Base-by-base conservation (phyloP, 306 rosid genomes). In the Notholithocarpus densiflorus region DNA sequence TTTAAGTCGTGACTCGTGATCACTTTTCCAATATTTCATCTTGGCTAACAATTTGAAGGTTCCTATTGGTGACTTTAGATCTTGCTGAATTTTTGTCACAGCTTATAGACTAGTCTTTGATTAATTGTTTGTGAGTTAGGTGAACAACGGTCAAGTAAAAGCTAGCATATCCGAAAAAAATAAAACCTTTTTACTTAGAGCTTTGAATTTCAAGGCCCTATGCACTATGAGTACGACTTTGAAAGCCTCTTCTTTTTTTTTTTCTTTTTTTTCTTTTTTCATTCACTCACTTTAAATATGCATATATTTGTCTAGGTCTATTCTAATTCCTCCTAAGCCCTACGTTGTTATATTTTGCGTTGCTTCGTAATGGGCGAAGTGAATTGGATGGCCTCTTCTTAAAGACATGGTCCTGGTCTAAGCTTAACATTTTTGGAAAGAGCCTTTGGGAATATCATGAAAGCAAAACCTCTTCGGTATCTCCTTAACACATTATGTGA, bases 91-190 rank as follows among this genome's bases (percentile, higher is more conserved):
- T 32, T 48, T 17, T 17, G 48, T 52, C 69, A 40, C 37, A 5
- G 24, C 23, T 24, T 70, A 54, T 68, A 1, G 18, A 15, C 6
- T 56, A 69, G 10, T 2, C 12, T n/a, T 72, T 27, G 31, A 34
- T 54, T 69, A 11, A 24, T 72, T 79, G 34, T 9, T 11, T n/a
- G 53, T 48, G 27, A 23, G 34, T 76, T 80, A 56, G 84, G 76
- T 56, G 57, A 68, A 75, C 52, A 53, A 74, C n/a, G 43, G 75
- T 40, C 52, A 65, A 32, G 10, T 26, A 17, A 19, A 60, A 66
- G 76, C 19, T 40, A 68, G 27, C 74, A 17, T 54, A 61, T 59
- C 73, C 56, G 2, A n/a, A 70, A 76, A 78, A 78, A 71, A 40
- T 72, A 15, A 45, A 17, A 13, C 54, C 19, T 59, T 48, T 10